These are phyloP conservation scores for Metschnikowia reukaufii DNA, from an alignment of 805 yeast species.

Conservation along the genomic window DNA sequence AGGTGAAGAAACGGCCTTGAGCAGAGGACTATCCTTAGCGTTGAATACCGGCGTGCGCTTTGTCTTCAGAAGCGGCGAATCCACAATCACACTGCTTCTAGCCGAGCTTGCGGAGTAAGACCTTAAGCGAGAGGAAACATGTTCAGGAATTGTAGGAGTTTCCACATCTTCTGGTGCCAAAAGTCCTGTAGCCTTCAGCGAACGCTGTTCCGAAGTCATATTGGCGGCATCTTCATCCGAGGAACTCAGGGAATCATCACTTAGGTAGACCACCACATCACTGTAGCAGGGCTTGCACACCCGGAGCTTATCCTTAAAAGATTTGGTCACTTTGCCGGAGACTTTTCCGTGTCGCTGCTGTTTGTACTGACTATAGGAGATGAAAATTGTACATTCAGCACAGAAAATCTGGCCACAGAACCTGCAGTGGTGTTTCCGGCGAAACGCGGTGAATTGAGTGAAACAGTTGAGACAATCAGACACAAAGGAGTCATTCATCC, in stretches of 20 bases:
- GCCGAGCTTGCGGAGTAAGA: conserved; percentile 30
- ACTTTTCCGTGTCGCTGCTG: conserved; percentile 31
- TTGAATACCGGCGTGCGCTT: conserved; percentile 10
- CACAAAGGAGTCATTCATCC: conserved; percentile 96
- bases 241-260: conserved; percentile 58
- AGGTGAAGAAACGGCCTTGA: conserved; percentile 1
- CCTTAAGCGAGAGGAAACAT: conserved; percentile 20
- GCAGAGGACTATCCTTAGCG: conserved; percentile 2
- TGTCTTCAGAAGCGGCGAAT: conserved; percentile 16
- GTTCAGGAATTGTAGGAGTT: neutral
- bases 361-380: conserved; percentile 55
- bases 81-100: conserved; percentile 21
- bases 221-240: conserved; percentile 4
- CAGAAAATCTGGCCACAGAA: conserved; percentile 97
- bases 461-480: conserved; percentile 85
- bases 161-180: neutral
- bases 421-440: conserved; percentile 93
- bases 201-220: neutral
- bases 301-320: conserved; percentile 67
- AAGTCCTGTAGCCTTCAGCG: neutral
- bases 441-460: conserved; percentile 74
- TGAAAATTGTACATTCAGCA: conserved; percentile 70
- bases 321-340: conserved; percentile 18
- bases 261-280: conserved; percentile 65
- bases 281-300: conserved; percentile 77